A percentile compares a stretch with the other conserved stretches of the same genome.
phyloP scores from a whole-genome alignment of 78 protist species.

The Mastigamoeba balamuthi region DNA sequence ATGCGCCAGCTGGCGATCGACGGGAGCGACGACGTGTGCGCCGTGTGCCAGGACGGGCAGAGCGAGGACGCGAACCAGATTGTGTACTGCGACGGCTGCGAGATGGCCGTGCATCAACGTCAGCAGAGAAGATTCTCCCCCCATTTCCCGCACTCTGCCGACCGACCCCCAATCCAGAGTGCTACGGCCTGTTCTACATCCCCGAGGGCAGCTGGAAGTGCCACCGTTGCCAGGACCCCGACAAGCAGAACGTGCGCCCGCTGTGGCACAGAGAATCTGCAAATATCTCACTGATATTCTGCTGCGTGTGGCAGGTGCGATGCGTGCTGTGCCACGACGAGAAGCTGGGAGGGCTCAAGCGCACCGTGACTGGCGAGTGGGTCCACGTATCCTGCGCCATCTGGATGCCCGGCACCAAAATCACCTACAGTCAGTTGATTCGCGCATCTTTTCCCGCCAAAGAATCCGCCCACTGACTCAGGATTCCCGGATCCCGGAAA shows the following conservation, averaged over 20 bases:
- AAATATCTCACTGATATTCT: neutral
- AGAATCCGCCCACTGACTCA: neutral
- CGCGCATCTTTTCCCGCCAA: neutral
- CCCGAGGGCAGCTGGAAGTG: constrained; percentile 64
- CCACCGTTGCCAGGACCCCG: constrained; percentile 36
- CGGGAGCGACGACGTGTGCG: constrained; percentile 3
- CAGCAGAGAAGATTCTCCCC: neutral
- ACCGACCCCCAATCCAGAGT: too few relatives aligned
- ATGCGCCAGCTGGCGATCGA: too few relatives aligned
- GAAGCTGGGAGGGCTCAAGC: neutral
- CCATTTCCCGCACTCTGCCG: neutral
- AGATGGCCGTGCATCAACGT: constrained; percentile 55
- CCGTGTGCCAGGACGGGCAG: constrained; percentile 48
- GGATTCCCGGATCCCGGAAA: neutral
- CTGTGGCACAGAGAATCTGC: neutral
- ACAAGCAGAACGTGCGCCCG: neutral
- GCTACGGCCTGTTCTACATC: constrained; percentile 46
- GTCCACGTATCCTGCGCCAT: constrained; percentile 8
- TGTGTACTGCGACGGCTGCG: constrained; percentile 64
- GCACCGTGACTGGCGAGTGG: constrained; percentile 3
- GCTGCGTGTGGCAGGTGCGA: neutral
- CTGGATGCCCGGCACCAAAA: neutral
- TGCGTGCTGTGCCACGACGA: constrained; percentile 2
- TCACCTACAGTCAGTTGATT: neutral
- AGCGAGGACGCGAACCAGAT: constrained; percentile 57